A percentile compares a stretch with the other conserved stretches of the same genome.
These are phyloP conservation scores for Nymphaea colorata DNA, from an alignment of 164 flowering plant species.

Conservation along the genomic window DNA sequence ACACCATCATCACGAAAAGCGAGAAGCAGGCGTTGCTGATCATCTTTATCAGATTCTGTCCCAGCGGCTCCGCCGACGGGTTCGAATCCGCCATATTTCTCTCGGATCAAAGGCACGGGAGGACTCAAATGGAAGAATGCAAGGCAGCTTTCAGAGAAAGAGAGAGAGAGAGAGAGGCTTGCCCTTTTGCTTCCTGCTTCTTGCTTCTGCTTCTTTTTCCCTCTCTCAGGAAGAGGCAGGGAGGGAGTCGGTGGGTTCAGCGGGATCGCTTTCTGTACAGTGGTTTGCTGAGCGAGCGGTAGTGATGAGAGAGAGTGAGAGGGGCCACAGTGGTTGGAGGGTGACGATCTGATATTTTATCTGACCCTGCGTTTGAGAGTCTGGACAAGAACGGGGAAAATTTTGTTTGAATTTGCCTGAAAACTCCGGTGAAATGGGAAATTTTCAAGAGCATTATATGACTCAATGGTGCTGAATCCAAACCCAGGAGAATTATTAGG, in stretches of 20 bases:
- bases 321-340: too few species aligned
- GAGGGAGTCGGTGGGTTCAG: background rate
- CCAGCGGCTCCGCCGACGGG: constrained; percentile 46
- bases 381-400: too few species aligned
- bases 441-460: too few species aligned
- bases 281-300: too few species aligned
- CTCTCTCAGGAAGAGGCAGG: background rate
- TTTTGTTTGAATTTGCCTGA: too few species aligned
- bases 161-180: background rate
- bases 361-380: too few species aligned
- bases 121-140: background rate
- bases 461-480: too few species aligned
- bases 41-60: constrained; percentile 63
- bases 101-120: background rate
- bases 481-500: too few species aligned
- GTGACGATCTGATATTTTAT: too few species aligned
- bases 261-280: background rate
- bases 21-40: constrained; percentile 67
- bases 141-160: background rate
- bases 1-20: constrained; percentile 3
- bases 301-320: too few species aligned
- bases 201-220: background rate
- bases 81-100: constrained; percentile 38
- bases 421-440: too few species aligned
- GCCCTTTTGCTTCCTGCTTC: too few species aligned